phyloP scores from a whole-genome alignment of 2,329 filamentous ascomycete species.

The Aspergillus sp. region DNA sequence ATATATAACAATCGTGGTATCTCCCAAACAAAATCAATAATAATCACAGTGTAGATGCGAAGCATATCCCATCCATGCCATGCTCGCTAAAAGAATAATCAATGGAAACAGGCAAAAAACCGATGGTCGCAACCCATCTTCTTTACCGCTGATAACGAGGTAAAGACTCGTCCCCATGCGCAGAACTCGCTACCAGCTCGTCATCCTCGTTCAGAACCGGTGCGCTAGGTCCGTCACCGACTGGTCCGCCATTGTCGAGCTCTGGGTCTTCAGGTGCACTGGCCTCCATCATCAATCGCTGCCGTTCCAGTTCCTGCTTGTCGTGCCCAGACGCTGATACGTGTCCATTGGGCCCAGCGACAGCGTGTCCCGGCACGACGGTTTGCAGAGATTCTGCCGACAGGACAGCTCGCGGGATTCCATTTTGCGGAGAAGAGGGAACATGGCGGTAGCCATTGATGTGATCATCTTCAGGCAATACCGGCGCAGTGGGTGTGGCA shows the following conservation, averaged over 20 bases:
- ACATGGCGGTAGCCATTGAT: conserved; percentile 40
- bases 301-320: conserved; percentile 68
- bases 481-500: conserved; percentile 37
- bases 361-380: conserved; percentile 15
- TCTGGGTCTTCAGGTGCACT: conserved; percentile 47
- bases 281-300: conserved; percentile 54
- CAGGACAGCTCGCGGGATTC: conserved; percentile 15
- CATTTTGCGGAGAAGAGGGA: conserved; percentile 7
- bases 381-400: conserved; percentile 26
- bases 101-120: conserved; percentile 4
- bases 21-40: conserved; percentile 13
- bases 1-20: conserved; percentile 24
- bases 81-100: conserved; percentile 2
- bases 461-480: conserved; percentile 43
- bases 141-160: conserved; percentile 37
- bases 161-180: conserved; percentile 33
- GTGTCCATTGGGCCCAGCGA: conserved; percentile 36
- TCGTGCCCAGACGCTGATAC: conserved; percentile 48
- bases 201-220: conserved; percentile 52
- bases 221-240: conserved; percentile 43
- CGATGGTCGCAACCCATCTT: neutral
- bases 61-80: conserved; percentile 1
- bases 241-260: conserved; percentile 5
- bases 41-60: conserved; percentile 23
- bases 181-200: conserved; percentile 33